Percentiles rank a stretch among this genome's conserved stretches.
phyloP scores from a whole-genome alignment of 2,329 filamentous ascomycete genomes.

The Ascocoryne sarcoides region DNA sequence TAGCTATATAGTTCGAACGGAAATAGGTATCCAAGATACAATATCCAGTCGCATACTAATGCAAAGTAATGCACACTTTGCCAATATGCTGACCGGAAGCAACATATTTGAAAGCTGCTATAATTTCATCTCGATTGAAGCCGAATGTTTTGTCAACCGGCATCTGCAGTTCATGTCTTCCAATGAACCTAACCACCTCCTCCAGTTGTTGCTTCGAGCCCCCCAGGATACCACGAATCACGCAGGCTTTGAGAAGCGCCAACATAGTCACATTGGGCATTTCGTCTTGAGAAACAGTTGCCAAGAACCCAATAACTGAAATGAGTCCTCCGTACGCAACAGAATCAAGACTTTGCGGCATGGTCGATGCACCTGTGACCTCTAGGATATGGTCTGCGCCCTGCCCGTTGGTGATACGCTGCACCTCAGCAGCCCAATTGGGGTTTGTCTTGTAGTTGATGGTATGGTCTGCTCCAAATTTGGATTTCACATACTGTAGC shows the following conservation, averaged over 20 bases:
- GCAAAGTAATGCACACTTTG: neutral
- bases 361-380: constrained; percentile 42
- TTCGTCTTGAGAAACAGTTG: neutral
- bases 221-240: neutral
- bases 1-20: too few species aligned
- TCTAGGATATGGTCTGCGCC: constrained; percentile 50
- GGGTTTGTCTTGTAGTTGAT: constrained; percentile 47
- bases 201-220: neutral
- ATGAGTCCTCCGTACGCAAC: constrained; percentile 47
- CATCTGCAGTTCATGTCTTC: neutral
- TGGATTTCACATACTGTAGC: constrained; percentile 35
- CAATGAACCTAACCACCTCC: neutral
- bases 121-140: neutral
- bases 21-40: too few species aligned
- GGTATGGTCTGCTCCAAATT: constrained; percentile 42
- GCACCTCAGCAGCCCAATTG: constrained; percentile 41
- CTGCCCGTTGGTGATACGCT: constrained; percentile 34
- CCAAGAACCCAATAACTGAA: constrained; percentile 40
- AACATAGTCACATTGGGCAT: neutral
- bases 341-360: constrained; percentile 43
- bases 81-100: neutral
- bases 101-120: neutral
- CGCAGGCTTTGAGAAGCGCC: neutral
- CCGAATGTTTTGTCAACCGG: neutral
- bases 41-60: neutral